These are phyloP conservation scores for Alternaria longipes DNA, from an alignment of 2,329 filamentous ascomycete species.

Conservation along the genomic window DNA sequence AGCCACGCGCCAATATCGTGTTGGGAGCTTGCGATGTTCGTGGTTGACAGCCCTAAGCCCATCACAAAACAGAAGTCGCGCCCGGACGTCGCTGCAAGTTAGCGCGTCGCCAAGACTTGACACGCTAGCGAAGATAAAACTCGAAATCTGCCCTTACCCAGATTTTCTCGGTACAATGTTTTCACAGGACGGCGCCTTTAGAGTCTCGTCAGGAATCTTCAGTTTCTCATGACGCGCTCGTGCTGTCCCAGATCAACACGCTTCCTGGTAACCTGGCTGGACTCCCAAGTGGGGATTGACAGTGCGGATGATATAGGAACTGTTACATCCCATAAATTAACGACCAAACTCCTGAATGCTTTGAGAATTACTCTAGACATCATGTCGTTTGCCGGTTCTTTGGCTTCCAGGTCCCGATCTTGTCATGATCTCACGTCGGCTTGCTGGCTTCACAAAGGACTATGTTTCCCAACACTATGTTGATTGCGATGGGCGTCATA, in stretches of 20 bases:
- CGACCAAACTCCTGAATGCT: neutral
- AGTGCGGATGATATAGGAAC: slow-evolving; percentile 55
- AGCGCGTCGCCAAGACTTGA: slow-evolving; percentile 25
- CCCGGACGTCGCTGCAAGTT: slow-evolving; percentile 15
- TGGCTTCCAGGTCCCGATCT: neutral
- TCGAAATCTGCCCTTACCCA: slow-evolving; percentile 20
- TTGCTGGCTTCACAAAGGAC: neutral
- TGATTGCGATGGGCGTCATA: neutral
- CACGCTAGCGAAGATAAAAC: slow-evolving; percentile 32
- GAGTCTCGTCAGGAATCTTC: slow-evolving; percentile 97
- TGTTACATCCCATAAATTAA: slow-evolving; percentile 43
- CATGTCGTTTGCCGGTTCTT: neutral
- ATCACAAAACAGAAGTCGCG: slow-evolving; percentile 40
- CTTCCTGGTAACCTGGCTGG: slow-evolving; percentile 64
- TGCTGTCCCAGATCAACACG: slow-evolving; percentile 83
- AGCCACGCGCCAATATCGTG: slow-evolving; percentile 3
- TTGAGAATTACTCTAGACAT: neutral
- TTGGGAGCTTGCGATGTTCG: slow-evolving; percentile 10
- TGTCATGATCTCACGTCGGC: neutral
- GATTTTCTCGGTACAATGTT: slow-evolving; percentile 69
- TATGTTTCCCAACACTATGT: neutral
- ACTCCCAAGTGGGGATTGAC: slow-evolving; percentile 58
- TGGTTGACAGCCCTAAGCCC: slow-evolving; percentile 16
- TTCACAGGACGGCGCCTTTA: slow-evolving; percentile 79
- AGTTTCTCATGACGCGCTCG: slow-evolving; percentile 99